Conservation (phyloP, 257 asterid species). For the Solanum gandarillasii region DNA sequence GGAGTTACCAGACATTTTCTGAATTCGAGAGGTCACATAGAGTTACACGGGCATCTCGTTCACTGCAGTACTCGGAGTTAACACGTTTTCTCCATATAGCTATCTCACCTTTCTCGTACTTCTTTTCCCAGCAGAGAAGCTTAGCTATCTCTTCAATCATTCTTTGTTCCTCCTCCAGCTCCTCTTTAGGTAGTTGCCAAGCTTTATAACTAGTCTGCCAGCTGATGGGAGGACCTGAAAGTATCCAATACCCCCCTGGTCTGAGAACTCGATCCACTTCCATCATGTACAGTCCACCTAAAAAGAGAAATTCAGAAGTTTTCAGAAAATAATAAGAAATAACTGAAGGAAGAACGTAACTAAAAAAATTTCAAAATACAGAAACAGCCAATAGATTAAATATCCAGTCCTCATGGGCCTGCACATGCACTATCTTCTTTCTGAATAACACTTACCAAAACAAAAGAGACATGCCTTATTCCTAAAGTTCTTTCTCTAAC, state of each 20-base stretch:
- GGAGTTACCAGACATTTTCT: slow-evolving; percentile 24
- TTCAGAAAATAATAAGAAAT: not conserved
- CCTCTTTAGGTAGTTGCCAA: slow-evolving; percentile 24
- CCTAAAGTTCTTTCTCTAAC: not conserved
- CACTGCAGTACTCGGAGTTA: slow-evolving; percentile 14
- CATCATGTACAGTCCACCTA: slow-evolving; percentile 31
- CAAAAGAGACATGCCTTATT: not conserved
- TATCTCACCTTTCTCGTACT: slow-evolving; percentile 22
- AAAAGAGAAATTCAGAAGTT: not conserved
- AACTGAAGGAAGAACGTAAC: not conserved
- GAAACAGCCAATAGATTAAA: not conserved
- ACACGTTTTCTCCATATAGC: slow-evolving; percentile 34
- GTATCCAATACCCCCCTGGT: slow-evolving; percentile 41
- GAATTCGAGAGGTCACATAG: slow-evolving; percentile 12
- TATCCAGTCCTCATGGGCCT: not conserved
- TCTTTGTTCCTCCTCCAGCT: slow-evolving; percentile 25
- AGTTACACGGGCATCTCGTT: slow-evolving; percentile 15
- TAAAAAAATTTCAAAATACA: not conserved
- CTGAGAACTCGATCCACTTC: slow-evolving; percentile 35
- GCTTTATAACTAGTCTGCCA: slow-evolving; percentile 23
- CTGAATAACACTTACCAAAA: not conserved
- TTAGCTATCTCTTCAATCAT: slow-evolving; percentile 27
- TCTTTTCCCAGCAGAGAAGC: slow-evolving; percentile 36
- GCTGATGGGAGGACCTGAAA: slow-evolving; percentile 36
- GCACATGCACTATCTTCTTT: not conserved